Percentiles rank a stretch among this genome's conserved stretches.
These are phyloP conservation scores for Turnera subulata DNA, from an alignment of 345 rosid species.

Conservation along the genomic window DNA sequence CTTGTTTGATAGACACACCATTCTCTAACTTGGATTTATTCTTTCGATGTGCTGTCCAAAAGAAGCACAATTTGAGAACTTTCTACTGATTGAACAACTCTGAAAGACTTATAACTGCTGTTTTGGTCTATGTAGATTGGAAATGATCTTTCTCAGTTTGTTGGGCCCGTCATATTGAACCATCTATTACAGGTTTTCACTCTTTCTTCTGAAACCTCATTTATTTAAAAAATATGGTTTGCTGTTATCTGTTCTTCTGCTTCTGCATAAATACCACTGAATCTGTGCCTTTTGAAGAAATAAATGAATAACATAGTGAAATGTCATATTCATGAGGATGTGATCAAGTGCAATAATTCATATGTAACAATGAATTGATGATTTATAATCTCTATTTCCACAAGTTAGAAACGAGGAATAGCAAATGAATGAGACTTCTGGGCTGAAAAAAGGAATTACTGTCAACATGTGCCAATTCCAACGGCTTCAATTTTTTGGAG, in stretches of 20 bases:
- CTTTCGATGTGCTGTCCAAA: not conserved
- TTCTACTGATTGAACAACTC: constrained; percentile 3
- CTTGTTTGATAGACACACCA: not conserved
- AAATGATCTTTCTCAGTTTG: constrained; percentile 28
- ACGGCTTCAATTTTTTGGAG: too few species aligned
- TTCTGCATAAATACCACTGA: not conserved
- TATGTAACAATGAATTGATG: too few species aligned
- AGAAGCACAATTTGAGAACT: constrained; percentile 11
- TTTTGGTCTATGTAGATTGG: constrained; percentile 43
- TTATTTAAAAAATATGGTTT: not conserved
- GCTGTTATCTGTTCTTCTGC: not conserved
- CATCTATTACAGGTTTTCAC: constrained; percentile 24
- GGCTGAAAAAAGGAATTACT: too few species aligned
- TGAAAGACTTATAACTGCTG: constrained; percentile 17
- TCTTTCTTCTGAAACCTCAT: not conserved
- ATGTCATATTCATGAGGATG: too few species aligned
- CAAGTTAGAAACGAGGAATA: too few species aligned
- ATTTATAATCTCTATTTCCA: too few species aligned
- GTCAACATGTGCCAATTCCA: too few species aligned
- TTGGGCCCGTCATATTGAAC: constrained; percentile 26
- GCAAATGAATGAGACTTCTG: too few species aligned
- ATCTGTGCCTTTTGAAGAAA: too few species aligned
- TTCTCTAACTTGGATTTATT: not conserved
- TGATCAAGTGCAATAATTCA: too few species aligned
- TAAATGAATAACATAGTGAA: too few species aligned